These are phyloP conservation scores for Tetrapyrgos nigripes DNA, from an alignment of 1,284 basidiomycete genomes.

Conservation along the genomic window DNA sequence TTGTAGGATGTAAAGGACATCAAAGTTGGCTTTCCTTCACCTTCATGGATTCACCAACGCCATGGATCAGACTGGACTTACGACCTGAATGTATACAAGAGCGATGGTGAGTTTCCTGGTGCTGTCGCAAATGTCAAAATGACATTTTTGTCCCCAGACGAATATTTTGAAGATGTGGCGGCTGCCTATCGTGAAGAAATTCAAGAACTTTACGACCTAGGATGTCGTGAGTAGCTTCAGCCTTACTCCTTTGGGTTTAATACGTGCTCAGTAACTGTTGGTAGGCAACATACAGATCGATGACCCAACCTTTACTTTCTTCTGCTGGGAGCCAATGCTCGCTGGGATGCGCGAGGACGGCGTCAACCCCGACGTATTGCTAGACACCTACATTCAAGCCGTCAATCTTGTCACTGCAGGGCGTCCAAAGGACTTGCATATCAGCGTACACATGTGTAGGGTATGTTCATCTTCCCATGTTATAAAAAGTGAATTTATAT, in stretches of 20 bases:
- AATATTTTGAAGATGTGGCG: constrained; percentile 78
- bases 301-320: constrained; percentile 73
- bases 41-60: constrained; percentile 79
- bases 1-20: constrained; percentile 66
- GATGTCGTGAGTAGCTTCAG: constrained; percentile 60
- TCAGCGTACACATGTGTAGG: constrained; percentile 79
- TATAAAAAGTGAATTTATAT: too few species aligned
- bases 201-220: constrained; percentile 71
- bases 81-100: constrained; percentile 63
- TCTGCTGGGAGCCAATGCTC: constrained; percentile 68
- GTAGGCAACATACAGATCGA: constrained; percentile 77
- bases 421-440: constrained; percentile 67
- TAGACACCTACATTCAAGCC: constrained; percentile 72
- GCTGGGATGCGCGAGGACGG: constrained; percentile 66
- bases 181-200: constrained; percentile 77
- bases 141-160: constrained; percentile 45
- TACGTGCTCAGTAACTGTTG: neutral
- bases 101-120: constrained; percentile 52
- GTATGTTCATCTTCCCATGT: constrained; percentile 27
- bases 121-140: neutral
- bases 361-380: constrained; percentile 65
- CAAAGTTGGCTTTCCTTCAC: constrained; percentile 80
- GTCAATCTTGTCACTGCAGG: constrained; percentile 71
- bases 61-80: constrained; percentile 68
- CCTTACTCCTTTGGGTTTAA: neutral